A percentile compares a stretch with the other conserved stretches of the same genome.
Conservation (phyloP, 176 grass and related monocot species). For the Hyparrhenia diplandra region DNA sequence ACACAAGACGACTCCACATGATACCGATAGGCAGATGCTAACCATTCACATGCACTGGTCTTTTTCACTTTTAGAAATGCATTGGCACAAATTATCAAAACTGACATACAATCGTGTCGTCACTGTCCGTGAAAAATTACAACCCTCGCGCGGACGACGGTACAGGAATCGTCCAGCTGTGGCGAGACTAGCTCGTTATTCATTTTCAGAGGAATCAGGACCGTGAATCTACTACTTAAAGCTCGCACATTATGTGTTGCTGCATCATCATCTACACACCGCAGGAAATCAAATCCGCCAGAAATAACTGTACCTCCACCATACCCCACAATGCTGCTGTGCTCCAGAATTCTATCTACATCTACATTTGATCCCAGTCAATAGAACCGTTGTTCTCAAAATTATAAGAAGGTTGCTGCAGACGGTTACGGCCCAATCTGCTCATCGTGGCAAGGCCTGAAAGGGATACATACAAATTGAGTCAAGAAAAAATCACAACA, state of each 20-base stretch:
- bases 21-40: not conserved
- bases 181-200: conserved; percentile 25
- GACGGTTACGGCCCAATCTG: conserved; percentile 63
- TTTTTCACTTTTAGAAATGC: not conserved
- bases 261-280: conserved; percentile 3
- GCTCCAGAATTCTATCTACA: conserved; percentile 41
- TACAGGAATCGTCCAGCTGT: not conserved
- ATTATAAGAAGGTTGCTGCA: conserved; percentile 55
- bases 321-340: not conserved
- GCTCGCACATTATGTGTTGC: not conserved
- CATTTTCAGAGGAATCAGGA: not conserved
- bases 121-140: not conserved
- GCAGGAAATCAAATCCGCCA: conserved; percentile 12
- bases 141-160: not conserved
- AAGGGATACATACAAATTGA: conserved; percentile 18
- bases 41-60: not conserved
- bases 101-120: not conserved
- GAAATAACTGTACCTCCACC: not conserved
- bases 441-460: conserved; percentile 84
- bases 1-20: not conserved
- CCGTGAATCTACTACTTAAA: not conserved
- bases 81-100: conserved; percentile 3
- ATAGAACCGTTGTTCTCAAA: conserved; percentile 59
- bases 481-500: conserved; percentile 2
- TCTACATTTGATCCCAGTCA: conserved; percentile 86